phyloP scores from a whole-genome alignment of 768 basidiomycete genomes.

The Tricholoma hemisulphureum region DNA sequence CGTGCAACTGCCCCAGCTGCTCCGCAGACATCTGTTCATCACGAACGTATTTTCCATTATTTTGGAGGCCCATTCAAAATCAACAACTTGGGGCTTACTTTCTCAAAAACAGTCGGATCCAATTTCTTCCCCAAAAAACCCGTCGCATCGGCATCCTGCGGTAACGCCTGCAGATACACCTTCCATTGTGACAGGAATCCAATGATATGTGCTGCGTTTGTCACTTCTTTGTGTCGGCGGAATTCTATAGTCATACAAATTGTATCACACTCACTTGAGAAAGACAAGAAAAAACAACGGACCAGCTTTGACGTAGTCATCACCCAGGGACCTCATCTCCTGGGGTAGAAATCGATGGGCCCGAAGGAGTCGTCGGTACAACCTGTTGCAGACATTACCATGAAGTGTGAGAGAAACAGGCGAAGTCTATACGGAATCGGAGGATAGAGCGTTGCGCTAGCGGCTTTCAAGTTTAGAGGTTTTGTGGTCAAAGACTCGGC shows the following conservation, averaged over 20 bases:
- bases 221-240: conserved; percentile 70
- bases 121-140: conserved; percentile 64
- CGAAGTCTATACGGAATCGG: conserved; percentile 69
- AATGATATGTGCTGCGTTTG: conserved; percentile 89
- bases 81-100: conserved; percentile 47
- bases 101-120: conserved; percentile 71
- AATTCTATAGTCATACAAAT: conserved; percentile 62
- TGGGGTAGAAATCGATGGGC: conserved; percentile 68
- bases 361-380: conserved; percentile 80
- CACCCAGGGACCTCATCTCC: conserved; percentile 84
- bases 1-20: conserved; percentile 91
- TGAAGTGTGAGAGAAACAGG: background rate
- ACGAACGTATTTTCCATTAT: background rate
- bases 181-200: conserved; percentile 98
- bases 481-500: conserved; percentile 59
- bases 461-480: conserved; percentile 58
- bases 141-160: conserved; percentile 41
- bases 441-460: conserved; percentile 72
- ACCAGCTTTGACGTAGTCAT: conserved; percentile 84
- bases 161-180: conserved; percentile 76
- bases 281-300: conserved; percentile 8
- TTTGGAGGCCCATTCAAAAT: background rate
- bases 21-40: conserved; percentile 74
- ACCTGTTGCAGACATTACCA: conserved; percentile 38
- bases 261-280: background rate